phyloP scores from a whole-genome alignment of 257 asterid species.

The Phtheirospermum japonicum region DNA sequence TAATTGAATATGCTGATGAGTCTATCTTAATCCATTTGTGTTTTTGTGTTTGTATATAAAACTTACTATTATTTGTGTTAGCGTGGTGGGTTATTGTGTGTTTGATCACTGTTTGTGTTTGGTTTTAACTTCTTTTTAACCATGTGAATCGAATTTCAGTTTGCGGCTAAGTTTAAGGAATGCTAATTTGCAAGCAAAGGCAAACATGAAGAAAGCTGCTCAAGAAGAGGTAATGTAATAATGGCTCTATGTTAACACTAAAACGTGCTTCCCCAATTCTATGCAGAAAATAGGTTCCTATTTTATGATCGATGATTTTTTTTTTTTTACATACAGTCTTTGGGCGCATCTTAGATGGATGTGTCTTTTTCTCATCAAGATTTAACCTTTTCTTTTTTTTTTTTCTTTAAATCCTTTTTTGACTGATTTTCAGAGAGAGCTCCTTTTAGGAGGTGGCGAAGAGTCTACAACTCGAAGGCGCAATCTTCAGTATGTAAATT shows the following conservation, averaged over 20 bases:
- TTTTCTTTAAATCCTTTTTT: neutral
- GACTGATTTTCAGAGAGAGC: conserved; percentile 67
- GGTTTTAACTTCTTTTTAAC: neutral
- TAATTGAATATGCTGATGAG: neutral
- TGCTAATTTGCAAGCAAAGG: conserved; percentile 91
- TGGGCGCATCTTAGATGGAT: too few species aligned
- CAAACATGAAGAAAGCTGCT: conserved; percentile 73
- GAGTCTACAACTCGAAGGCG: conserved; percentile 92
- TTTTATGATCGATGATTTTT: too few species aligned
- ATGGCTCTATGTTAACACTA: conserved; percentile 14
- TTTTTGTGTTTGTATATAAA: neutral
- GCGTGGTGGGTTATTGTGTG: neutral
- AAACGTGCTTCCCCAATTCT: conserved; percentile 1
- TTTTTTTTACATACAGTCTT: too few species aligned
- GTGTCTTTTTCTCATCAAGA: neutral
- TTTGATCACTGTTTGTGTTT: neutral
- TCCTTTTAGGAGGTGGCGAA: conserved; percentile 94
- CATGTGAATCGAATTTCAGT: conserved; percentile 37
- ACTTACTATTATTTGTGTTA: neutral
- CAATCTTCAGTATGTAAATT: conserved; percentile 67
- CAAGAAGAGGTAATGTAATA: conserved; percentile 64
- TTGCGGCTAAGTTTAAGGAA: conserved; percentile 65
- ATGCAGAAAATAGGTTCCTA: too few species aligned
- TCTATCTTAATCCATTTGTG: neutral
- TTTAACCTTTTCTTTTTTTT: neutral